Evolutionary conservation across 2,329 filamentous ascomycete species (phyloP), one percentile per base, ranked within the genome.

Genomic region (Talaromyces verruculosus): DNA sequence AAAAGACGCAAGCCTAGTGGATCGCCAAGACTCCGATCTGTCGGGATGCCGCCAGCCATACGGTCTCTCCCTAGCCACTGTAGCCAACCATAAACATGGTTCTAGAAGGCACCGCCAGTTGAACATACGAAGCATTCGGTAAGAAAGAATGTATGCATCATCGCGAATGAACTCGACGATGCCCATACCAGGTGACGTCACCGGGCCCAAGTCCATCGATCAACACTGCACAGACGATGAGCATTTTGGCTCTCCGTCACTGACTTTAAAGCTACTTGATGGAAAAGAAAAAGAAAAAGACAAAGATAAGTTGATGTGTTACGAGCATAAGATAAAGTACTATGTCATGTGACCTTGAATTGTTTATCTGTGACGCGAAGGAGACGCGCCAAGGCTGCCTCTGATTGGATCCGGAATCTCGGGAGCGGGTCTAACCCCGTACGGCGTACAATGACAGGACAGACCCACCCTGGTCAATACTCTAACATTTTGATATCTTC

Each of bases 1-100:
- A 28, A 28, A 51, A 51, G 47, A 17, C 25, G 25, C n/a, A 22
- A 22, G 22, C 4, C 57, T 30, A 19, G 57, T 43, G 57, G 57
- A 60, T 60, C 37, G 37, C 57, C 37, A 60, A 60, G 57, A 2
- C 8, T 59, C 10, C 37, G 57, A 59, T 59, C 57, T 25, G 35
- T 43, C 19, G 37, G 57, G 37, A 59, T 39, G 57, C 19, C 37
- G 55, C 49, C 25, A 33, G 49, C 49, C 15, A 30, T 33, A 30
- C 25, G n/a, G 49, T n/a, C 49, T 22, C n/a, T 45, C 2, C 45
- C 22, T 47, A 41, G 17, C 17, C 41, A 41, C 15, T 11, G 10
- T 47, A 13, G 13, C 3, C 22, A 28, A 22, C 47, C 47, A 28
- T 49, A 4, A 49, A 28, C 5, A 49, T 49, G 19, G 22, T 15